Percentiles rank a stretch among this genome's conserved stretches.
These are phyloP conservation scores for Salix arbutifolia DNA, from an alignment of 345 rosid species.

Conservation along the genomic window DNA sequence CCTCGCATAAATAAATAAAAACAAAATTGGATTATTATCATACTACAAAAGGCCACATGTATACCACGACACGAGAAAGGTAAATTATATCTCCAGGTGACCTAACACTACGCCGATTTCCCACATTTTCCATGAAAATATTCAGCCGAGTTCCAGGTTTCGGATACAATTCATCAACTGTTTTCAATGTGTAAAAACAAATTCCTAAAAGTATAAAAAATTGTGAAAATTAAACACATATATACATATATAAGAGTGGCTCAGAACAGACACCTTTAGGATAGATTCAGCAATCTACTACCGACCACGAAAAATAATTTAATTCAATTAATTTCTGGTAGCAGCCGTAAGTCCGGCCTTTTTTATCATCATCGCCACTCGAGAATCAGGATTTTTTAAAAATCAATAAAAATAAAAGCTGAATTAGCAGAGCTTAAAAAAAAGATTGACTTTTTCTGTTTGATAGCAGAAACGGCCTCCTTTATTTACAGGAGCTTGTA, in stretches of 20 bases:
- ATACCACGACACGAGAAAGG: constrained; percentile 59
- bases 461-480: constrained; percentile 50
- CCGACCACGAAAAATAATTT: constrained; percentile 14
- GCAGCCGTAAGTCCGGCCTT: constrained; percentile 85
- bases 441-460: constrained; percentile 44
- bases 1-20: neutral
- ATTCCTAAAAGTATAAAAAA: neutral
- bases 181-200: constrained; percentile 39
- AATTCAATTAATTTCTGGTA: neutral
- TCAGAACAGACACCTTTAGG: constrained; percentile 47
- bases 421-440: no score
- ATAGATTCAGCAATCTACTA: constrained; percentile 50
- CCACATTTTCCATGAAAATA: constrained; percentile 20
- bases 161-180: constrained; percentile 50
- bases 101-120: constrained; percentile 49
- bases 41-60: neutral
- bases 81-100: constrained; percentile 53
- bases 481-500: constrained; percentile 45
- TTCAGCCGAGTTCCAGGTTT: constrained; percentile 49
- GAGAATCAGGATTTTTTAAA: no score
- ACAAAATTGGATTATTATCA: neutral
- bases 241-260: constrained; percentile 19
- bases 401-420: no score
- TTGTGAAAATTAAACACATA: neutral
- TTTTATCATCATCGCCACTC: constrained; percentile 57